Evolutionary conservation across 164 flowering plant genomes (phyloP), one percentile per base, ranked within the genome.

Genomic region (Dillenia suffruticosa): DNA sequence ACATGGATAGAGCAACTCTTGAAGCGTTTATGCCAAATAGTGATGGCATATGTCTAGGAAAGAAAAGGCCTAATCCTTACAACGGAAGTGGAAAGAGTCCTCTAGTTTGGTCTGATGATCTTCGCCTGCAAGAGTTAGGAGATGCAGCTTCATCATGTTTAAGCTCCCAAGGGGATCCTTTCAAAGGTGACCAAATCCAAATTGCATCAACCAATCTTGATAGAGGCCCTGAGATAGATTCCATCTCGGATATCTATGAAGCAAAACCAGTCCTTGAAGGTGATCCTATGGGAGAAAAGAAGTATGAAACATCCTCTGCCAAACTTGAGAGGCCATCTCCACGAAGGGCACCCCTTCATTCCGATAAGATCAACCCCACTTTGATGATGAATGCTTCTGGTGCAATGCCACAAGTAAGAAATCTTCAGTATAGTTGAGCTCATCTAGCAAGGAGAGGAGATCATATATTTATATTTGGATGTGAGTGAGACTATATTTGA

Each of bases 281-380:
- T 12, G 85, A 79, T 47, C 51, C 63, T 2, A 56, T 68, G 64
- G 69, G 56, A 0, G 78, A 83, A 14, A 79, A 83, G 78, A 83
- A 79, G 44, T 75, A 64, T 16, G 88, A 83, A 8, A 70, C 65
- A 32, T 32, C 40, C 3, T 49, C 72, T 2, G 22, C 68, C 0
- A 84, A 86, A 79, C 79, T 85, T 22, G 89, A 88, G 55, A 80
- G 94, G 81, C 86, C 90, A 16, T 90, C 97, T 1, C 88, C 97
- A 8, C 63, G 84, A 65, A 77, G 89, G 68, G 68, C 68, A 26
- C 62, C 75, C 2, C 66, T 72, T 51, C 50, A 63, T 4, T 16
- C 51, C 1, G 80, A 81, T 13, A 76, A 82, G 70, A 63, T 77
- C 64, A 81, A 65, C 63, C 74, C 83, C 63, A 74, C 83, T 53